Evolutionary conservation across 306 rosid species (phyloP).

Genomic region (Inga leiocalycina): DNA sequence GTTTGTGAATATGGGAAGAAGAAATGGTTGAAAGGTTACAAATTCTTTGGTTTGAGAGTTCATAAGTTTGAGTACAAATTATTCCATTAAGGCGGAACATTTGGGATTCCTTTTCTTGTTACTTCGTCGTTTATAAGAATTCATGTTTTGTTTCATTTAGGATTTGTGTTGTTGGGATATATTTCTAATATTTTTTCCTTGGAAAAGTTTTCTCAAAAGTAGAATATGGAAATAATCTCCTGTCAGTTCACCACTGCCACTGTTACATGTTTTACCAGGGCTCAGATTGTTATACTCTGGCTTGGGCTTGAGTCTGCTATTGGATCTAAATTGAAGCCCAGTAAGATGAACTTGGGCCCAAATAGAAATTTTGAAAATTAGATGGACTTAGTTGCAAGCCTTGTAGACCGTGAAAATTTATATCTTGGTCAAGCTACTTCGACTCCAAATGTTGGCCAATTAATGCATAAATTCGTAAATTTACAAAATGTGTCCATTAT

Average conservation of each 20-base stretch:
- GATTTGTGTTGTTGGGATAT: background rate
- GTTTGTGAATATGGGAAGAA: background rate
- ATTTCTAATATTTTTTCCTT: background rate
- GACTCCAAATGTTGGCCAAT: background rate
- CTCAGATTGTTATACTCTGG: background rate
- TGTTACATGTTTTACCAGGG: background rate
- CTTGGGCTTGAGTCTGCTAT: background rate
- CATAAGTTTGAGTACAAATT: no score
- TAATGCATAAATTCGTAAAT: background rate
- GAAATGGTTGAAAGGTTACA: background rate
- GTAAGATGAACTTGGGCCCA: background rate
- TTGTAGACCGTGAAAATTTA: background rate
- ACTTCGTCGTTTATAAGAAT: background rate
- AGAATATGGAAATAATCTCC: background rate
- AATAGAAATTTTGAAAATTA: background rate
- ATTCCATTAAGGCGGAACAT: no score
- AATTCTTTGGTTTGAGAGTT: background rate
- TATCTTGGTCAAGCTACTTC: background rate
- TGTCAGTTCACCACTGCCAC: background rate
- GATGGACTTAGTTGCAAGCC: background rate
- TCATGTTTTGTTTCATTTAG: background rate
- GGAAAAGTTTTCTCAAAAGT: background rate
- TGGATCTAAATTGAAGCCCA: background rate
- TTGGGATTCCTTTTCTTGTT: background rate
- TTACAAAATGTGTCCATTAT: background rate